Evolutionary conservation across 352 stramenopile genomes (phyloP).

Genomic region (Phytophthora multivora): DNA sequence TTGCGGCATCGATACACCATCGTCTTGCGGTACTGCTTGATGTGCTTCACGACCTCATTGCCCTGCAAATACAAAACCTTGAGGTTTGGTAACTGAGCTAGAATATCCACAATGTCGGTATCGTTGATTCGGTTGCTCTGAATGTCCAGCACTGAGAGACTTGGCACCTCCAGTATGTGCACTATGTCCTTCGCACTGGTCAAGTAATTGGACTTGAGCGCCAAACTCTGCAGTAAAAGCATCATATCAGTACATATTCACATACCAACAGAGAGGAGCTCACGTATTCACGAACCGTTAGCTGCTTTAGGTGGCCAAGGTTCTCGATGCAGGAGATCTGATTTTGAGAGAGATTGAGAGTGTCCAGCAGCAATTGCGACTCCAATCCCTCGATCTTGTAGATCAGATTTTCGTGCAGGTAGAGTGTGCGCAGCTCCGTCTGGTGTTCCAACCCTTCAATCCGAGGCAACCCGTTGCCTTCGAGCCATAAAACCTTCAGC

Average conservation of each 20-base stretch:
- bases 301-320: slow-evolving; percentile 65
- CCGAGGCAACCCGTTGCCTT: slow-evolving; percentile 90
- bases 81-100: slow-evolving; percentile 76
- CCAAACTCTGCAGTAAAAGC: slow-evolving; percentile 49
- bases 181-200: slow-evolving; percentile 59
- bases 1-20: slow-evolving; percentile 75
- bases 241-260: neutral
- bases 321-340: slow-evolving; percentile 83
- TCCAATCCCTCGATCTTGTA: slow-evolving; percentile 91
- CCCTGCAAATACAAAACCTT: slow-evolving; percentile 86
- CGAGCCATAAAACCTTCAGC: slow-evolving; percentile 94
- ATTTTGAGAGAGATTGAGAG: slow-evolving; percentile 85
- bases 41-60: slow-evolving; percentile 88
- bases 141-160: slow-evolving; percentile 76
- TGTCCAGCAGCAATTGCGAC: slow-evolving; percentile 58
- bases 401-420: slow-evolving; percentile 96
- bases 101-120: slow-evolving; percentile 60
- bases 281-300: slow-evolving; percentile 50
- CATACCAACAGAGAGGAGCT: slow-evolving; percentile 18
- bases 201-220: slow-evolving; percentile 82
- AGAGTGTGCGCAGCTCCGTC: slow-evolving; percentile 89
- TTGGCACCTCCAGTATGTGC: slow-evolving; percentile 70
- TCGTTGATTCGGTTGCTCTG: slow-evolving; percentile 85
- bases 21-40: slow-evolving; percentile 88
- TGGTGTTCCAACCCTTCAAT: slow-evolving; percentile 92